phyloP scores from a whole-genome alignment of 1,139 yeast genomes.

The Taphrina wiesneri region DNA sequence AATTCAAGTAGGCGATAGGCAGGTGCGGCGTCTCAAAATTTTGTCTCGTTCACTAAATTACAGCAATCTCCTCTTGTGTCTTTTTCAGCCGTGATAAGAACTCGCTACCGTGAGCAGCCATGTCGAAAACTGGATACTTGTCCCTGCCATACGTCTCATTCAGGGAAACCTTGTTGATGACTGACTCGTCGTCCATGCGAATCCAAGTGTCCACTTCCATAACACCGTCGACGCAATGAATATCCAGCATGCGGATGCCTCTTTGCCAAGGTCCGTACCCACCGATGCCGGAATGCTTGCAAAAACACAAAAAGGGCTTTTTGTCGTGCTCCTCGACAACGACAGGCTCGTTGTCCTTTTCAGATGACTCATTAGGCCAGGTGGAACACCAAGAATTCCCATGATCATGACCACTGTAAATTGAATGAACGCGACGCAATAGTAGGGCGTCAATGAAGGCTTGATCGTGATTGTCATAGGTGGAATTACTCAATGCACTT shows the following conservation, averaged over 20 bases:
- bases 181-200: constrained; percentile 1
- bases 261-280: constrained; percentile 14
- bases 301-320: constrained; percentile 3
- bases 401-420: constrained; percentile 7
- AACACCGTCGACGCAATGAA: neutral
- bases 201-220: constrained; percentile 5
- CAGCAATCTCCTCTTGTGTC: neutral
- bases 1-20: too few species aligned
- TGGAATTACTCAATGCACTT: neutral
- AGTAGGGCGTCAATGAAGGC: constrained; percentile 4
- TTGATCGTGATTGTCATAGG: neutral
- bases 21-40: too few species aligned
- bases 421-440: neutral
- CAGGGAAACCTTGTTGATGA: neutral
- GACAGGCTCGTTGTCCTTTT: neutral
- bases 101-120: neutral
- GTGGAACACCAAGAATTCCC: constrained; percentile 3
- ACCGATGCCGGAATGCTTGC: constrained; percentile 3
- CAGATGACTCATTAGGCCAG: neutral
- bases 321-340: neutral
- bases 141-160: constrained; percentile 6
- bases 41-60: neutral
- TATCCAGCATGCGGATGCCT: neutral
- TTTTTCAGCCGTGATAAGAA: neutral
- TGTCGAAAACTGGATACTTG: neutral